Evolutionary conservation across 805 yeast species (phyloP).

Genomic region (Candida pseudofarinosa): DNA sequence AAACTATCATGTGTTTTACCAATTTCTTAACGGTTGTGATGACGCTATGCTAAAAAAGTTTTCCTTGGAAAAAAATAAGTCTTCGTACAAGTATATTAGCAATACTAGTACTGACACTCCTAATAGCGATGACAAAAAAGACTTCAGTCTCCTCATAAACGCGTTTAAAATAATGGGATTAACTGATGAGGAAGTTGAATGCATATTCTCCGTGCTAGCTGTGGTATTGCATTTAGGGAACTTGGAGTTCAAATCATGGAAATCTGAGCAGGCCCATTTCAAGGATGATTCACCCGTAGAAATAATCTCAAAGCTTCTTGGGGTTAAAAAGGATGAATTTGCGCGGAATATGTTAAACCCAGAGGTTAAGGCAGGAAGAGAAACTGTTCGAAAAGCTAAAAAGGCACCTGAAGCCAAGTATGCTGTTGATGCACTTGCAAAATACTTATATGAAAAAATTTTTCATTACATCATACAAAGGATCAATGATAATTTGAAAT

Average conservation of each 20-base stretch:
- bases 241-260: conserved; percentile 61
- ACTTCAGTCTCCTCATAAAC: conserved; percentile 55
- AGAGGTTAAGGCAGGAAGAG: conserved; percentile 87
- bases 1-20: conserved; percentile 92
- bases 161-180: conserved; percentile 79
- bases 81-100: conserved; percentile 54
- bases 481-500: conserved; percentile 62
- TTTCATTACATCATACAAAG: conserved; percentile 73
- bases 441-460: conserved; percentile 77
- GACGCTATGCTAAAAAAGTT: conserved; percentile 42
- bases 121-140: conserved; percentile 71
- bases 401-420: conserved; percentile 76
- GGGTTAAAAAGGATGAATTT: conserved; percentile 49
- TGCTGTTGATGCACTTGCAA: conserved; percentile 83
- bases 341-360: conserved; percentile 68
- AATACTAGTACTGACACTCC: conserved; percentile 54
- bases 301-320: conserved; percentile 57
- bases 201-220: conserved; percentile 66
- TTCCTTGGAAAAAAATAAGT: conserved; percentile 36
- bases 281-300: conserved; percentile 48
- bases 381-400: conserved; percentile 74
- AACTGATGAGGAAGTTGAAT: conserved; percentile 45
- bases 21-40: conserved; percentile 66
- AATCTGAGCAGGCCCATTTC: conserved; percentile 73
- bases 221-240: conserved; percentile 84